A percentile compares a stretch with the other conserved stretches of the same genome.
phyloP scores from a whole-genome alignment of 805 yeast species.

The Suhomyces prunicola region DNA sequence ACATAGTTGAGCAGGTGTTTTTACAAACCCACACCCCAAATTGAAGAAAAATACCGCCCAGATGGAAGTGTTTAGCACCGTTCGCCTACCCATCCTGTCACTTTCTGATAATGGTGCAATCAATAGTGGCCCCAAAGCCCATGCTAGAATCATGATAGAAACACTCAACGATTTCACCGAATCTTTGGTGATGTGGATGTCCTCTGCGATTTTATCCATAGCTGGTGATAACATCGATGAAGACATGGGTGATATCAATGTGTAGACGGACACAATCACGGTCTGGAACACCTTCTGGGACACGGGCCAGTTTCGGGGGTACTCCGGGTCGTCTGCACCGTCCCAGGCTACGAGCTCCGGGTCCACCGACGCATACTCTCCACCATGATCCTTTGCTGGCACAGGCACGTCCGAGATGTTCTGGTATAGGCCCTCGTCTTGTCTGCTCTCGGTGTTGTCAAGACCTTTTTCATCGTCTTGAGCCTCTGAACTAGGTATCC shows the following conservation, averaged over 20 bases:
- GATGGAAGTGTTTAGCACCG: constrained; percentile 30
- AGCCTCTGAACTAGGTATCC: neutral
- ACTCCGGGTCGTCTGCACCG: constrained; percentile 27
- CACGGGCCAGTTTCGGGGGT: constrained; percentile 35
- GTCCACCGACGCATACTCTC: constrained; percentile 29
- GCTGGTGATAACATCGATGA: constrained; percentile 41
- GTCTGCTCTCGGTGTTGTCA: neutral
- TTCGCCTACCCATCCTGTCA: constrained; percentile 34
- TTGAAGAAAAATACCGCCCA: constrained; percentile 36
- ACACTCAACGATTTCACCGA: constrained; percentile 30
- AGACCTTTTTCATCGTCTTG: neutral
- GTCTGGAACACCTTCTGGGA: constrained; percentile 20
- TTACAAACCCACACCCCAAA: constrained; percentile 35
- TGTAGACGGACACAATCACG: constrained; percentile 31
- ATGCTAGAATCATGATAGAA: constrained; percentile 36
- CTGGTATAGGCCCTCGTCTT: constrained; percentile 8
- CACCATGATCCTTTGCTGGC: constrained; percentile 28
- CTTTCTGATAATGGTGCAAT: constrained; percentile 40
- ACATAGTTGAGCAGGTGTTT: constrained; percentile 31
- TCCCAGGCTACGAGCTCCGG: constrained; percentile 40
- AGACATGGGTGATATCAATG: constrained; percentile 40
- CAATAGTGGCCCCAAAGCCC: constrained; percentile 40
- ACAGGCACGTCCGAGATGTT: constrained; percentile 19
- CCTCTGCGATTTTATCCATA: constrained; percentile 23
- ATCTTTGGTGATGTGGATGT: constrained; percentile 24